phyloP scores from a whole-genome alignment of 2,329 filamentous ascomycete species.

The Tolypocladium ophioglossoides region DNA sequence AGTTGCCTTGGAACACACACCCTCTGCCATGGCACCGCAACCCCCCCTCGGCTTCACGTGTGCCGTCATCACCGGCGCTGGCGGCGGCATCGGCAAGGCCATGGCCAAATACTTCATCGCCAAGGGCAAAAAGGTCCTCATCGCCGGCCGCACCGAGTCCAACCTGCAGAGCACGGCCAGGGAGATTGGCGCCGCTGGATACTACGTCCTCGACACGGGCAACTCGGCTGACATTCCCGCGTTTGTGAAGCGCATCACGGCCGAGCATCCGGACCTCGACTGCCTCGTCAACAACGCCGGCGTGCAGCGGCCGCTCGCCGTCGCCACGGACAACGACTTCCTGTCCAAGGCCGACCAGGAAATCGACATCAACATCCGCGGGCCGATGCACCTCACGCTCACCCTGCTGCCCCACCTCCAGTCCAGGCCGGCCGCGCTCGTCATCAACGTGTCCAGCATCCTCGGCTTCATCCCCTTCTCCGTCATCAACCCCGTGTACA shows the following conservation, averaged over 20 bases:
- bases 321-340: conserved; percentile 29
- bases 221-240: conserved; percentile 28
- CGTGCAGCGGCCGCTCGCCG: conserved; percentile 41
- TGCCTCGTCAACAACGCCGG: conserved; percentile 51
- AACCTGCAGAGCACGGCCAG: conserved; percentile 33
- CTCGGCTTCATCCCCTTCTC: conserved; percentile 41
- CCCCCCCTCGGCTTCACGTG: conserved; percentile 25
- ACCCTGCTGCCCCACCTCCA: conserved; percentile 38
- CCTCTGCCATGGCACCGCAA: background rate
- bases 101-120: conserved; percentile 35
- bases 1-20: background rate
- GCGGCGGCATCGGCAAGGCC: conserved; percentile 39
- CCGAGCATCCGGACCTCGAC: conserved; percentile 38
- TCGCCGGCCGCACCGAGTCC: conserved; percentile 42
- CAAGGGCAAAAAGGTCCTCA: conserved; percentile 37
- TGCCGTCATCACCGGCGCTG: conserved; percentile 39
- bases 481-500: conserved; percentile 47
- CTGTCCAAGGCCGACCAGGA: conserved; percentile 42
- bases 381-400: conserved; percentile 44
- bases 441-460: conserved; percentile 44
- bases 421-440: conserved; percentile 24
- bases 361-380: conserved; percentile 47
- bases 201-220: conserved; percentile 42
- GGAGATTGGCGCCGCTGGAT: conserved; percentile 34
- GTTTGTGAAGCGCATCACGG: conserved; percentile 33